Percentiles rank a stretch among this genome's conserved stretches.
Evolutionary conservation across 352 stramenopile species (phyloP).

Genomic region (Pythium phragmiticola): DNA sequence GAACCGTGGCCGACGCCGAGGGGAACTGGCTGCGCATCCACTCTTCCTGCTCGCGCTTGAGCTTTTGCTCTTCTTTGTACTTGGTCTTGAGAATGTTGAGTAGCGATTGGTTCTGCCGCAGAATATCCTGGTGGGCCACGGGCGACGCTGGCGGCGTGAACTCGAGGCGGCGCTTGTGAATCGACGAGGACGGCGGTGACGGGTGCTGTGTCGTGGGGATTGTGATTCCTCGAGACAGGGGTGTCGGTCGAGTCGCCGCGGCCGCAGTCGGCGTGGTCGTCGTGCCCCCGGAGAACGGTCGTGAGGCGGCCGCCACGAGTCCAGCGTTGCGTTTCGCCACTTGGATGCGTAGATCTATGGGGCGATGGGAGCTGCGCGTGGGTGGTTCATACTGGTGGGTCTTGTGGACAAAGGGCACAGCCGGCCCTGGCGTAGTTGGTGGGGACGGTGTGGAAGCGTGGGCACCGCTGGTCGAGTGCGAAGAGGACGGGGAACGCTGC

Average conservation of each 20-base stretch:
- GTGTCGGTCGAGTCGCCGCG: constrained; percentile 3
- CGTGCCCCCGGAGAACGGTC: background rate
- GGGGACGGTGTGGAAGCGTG: constrained; percentile 3
- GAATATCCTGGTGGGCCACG: constrained; percentile 59
- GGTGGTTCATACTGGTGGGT: background rate
- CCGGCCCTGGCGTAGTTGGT: background rate
- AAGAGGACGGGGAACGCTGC: constrained; percentile 18
- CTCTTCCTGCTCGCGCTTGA: constrained; percentile 73
- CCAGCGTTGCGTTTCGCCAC: constrained; percentile 78
- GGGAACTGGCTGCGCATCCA: constrained; percentile 55
- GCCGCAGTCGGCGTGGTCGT: constrained; percentile 10
- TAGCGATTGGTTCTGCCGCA: constrained; percentile 56
- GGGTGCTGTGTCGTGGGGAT: constrained; percentile 1
- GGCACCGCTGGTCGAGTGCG: background rate
- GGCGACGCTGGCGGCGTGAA: constrained; percentile 57
- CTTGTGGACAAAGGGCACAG: constrained; percentile 3
- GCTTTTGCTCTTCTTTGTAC: constrained; percentile 57
- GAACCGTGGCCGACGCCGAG: background rate
- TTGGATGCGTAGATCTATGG: constrained; percentile 66
- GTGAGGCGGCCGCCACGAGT: constrained; percentile 1
- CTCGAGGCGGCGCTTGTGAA: constrained; percentile 26
- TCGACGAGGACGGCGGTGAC: constrained; percentile 5
- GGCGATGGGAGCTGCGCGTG: background rate
- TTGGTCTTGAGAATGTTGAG: constrained; percentile 63
- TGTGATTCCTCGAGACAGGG: constrained; percentile 17